Base-by-base conservation (phyloP, 495 filamentous ascomycete species). In the Staphylotrichum longicolle region DNA sequence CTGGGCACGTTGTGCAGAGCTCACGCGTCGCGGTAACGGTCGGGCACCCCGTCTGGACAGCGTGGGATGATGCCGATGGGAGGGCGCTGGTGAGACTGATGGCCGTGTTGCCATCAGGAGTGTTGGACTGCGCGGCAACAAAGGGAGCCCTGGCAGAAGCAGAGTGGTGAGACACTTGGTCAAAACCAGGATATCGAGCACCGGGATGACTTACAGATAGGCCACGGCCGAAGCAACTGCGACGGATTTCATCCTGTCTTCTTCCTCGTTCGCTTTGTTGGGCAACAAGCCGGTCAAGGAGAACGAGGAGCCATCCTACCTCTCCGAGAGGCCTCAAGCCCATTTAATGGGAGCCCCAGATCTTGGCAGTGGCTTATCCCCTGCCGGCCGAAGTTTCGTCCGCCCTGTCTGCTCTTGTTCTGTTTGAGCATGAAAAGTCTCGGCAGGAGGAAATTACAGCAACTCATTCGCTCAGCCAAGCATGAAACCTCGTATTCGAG, bases 1-100 rank as follows among this genome's bases (percentile, higher is more conserved):
- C 42, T 14, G 51, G 20, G 45, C 68, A 70, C 9, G 65, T 70
- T 12, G 60, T 41, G 65, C 68, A 70, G 53, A 70, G 60, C 27
- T 65, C 68, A 48, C 62, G 54, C 11, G 68, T 70, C 32, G 53
- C 30, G 14, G 65, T 67, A 4, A 70, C 68, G 30, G 68, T 65
- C 15, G 68, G 65, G 27, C 68, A 70, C 39, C 65, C 65, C 4
- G 60, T 63, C 48, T 64, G 63, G 6, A 39, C 32, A 39, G 33
- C 33, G 4, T 39, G 15, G 6, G 61, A 44, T 14, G 48, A 3
- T 7, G 57, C 20, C 4, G 53, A 41, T n/a, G 49, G 35, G 32
- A 14, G 3, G 32, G 41, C 48, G 35, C 27, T 30, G 8, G 51
- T 50, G 37, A 20, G 5, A 34, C 51, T 50, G 14, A 34, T 42